A percentile compares a stretch with the other conserved stretches of the same genome.
phyloP scores from a whole-genome alignment of 805 yeast species.

The Cyberlindnera xylosilytica region DNA sequence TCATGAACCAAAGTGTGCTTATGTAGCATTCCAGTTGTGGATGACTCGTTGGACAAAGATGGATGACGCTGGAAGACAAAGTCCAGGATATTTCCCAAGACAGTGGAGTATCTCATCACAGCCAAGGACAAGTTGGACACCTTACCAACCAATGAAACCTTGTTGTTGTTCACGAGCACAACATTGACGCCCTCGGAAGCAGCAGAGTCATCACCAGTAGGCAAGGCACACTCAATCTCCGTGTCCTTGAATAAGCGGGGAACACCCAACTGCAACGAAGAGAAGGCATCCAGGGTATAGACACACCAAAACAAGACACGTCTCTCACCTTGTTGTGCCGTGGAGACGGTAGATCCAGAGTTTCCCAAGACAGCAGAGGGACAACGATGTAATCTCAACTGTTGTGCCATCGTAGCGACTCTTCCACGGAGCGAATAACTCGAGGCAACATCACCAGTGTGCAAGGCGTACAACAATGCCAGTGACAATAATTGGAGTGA shows the following conservation, averaged over 20 bases:
- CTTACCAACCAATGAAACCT: conserved; percentile 64
- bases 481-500: conserved; percentile 68
- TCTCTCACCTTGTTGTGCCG: conserved; percentile 76
- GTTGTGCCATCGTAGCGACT: conserved; percentile 80
- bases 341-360: conserved; percentile 62
- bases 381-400: conserved; percentile 78
- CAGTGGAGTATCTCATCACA: conserved; percentile 65
- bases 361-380: conserved; percentile 75
- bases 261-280: conserved; percentile 75
- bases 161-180: conserved; percentile 56
- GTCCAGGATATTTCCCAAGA: conserved; percentile 71
- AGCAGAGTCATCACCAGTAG: conserved; percentile 48
- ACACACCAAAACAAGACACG: conserved; percentile 83
- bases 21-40: conserved; percentile 18
- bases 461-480: conserved; percentile 67
- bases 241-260: conserved; percentile 77
- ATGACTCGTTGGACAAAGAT: conserved; percentile 2
- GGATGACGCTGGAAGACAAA: conserved; percentile 58
- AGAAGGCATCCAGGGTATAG: conserved; percentile 71
- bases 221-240: conserved; percentile 84
- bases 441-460: conserved; percentile 69
- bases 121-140: conserved; percentile 62
- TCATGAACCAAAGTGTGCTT: conserved; percentile 47
- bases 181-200: conserved; percentile 50
- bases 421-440: conserved; percentile 75